A percentile compares a stretch with the other conserved stretches of the same genome.
Evolutionary conservation across 768 basidiomycete species (phyloP).

Genomic region (Lactarius deliciosus): DNA sequence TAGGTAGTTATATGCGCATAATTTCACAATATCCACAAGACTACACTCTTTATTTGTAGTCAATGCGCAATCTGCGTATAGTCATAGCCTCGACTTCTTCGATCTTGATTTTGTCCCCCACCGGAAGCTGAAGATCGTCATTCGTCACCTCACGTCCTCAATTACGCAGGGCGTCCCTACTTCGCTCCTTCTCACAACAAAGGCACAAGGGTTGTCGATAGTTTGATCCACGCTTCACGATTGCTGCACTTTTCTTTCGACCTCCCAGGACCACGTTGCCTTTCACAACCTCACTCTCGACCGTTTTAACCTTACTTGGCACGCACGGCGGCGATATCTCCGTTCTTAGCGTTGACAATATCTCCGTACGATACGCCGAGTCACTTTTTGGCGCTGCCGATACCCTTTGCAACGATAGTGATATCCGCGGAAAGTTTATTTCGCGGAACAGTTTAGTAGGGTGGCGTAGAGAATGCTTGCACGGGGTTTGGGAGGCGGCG

Average conservation of each 20-base stretch:
- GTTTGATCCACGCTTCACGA: constrained; percentile 1
- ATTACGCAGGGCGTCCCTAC: not conserved
- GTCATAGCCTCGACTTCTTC: not conserved
- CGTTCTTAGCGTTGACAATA: constrained; percentile 1
- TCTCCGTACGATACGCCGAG: not conserved
- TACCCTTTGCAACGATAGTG: not conserved
- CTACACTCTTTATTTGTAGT: not conserved
- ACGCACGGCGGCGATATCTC: not conserved
- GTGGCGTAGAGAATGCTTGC: constrained; percentile 10
- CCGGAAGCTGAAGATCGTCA: not conserved
- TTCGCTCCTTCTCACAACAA: constrained; percentile 7
- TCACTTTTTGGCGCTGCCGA: constrained; percentile 3
- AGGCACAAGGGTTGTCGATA: not conserved
- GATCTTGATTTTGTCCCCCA: constrained; percentile 8
- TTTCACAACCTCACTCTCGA: not conserved
- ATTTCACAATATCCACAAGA: not conserved
- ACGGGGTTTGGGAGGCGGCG: constrained; percentile 8
- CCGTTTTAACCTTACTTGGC: not conserved
- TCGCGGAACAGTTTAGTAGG: constrained; percentile 1
- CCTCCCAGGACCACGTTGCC: constrained; percentile 8
- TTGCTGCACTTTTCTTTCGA: not conserved
- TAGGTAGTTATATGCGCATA: constrained; percentile 7
- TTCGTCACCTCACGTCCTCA: not conserved
- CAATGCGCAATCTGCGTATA: not conserved
- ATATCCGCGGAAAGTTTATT: not conserved